Evolutionary conservation across 805 yeast species (phyloP).

Genomic region (Zygotorulaspora florentina): DNA sequence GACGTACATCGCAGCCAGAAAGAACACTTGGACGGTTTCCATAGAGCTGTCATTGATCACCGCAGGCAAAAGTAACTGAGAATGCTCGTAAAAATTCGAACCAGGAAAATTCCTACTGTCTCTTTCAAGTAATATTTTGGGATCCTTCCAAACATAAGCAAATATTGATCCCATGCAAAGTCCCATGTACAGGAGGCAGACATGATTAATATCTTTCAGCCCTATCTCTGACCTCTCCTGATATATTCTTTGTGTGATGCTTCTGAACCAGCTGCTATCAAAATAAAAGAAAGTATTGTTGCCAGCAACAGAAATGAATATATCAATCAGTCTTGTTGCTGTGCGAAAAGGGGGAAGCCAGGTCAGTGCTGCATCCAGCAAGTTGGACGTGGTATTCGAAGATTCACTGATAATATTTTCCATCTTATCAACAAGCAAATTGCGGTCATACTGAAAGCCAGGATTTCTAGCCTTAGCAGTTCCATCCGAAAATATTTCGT

Average conservation of each 20-base stretch:
- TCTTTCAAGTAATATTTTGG: not conserved
- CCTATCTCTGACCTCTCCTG: slow-evolving; percentile 6
- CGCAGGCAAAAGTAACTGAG: slow-evolving; percentile 11
- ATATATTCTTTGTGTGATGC: slow-evolving; percentile 4
- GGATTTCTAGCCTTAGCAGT: not conserved
- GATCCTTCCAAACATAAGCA: slow-evolving; percentile 9
- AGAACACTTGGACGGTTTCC: slow-evolving; percentile 11
- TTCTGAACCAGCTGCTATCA: slow-evolving; percentile 5
- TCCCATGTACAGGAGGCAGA: slow-evolving; percentile 11
- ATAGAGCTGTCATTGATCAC: slow-evolving; percentile 11
- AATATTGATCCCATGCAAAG: slow-evolving; percentile 12
- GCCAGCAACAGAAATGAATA: slow-evolving; percentile 12
- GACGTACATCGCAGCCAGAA: slow-evolving; percentile 11
- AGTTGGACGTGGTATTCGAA: not conserved
- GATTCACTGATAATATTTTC: slow-evolving; percentile 5
- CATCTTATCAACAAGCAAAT: not conserved
- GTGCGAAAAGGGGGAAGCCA: slow-evolving; percentile 6
- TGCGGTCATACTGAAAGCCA: not conserved
- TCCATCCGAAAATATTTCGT: slow-evolving; percentile 9
- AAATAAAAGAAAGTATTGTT: slow-evolving; percentile 10
- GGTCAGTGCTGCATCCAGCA: slow-evolving; percentile 5
- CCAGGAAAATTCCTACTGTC: slow-evolving; percentile 5
- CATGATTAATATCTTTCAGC: slow-evolving; percentile 6
- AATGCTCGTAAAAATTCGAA: slow-evolving; percentile 8
- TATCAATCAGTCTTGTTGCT: slow-evolving; percentile 8